Evolutionary conservation across 2,329 filamentous ascomycete species (phyloP), one percentile per base, ranked within the genome.

Genomic region (Chrysosporium queenslandicum): DNA sequence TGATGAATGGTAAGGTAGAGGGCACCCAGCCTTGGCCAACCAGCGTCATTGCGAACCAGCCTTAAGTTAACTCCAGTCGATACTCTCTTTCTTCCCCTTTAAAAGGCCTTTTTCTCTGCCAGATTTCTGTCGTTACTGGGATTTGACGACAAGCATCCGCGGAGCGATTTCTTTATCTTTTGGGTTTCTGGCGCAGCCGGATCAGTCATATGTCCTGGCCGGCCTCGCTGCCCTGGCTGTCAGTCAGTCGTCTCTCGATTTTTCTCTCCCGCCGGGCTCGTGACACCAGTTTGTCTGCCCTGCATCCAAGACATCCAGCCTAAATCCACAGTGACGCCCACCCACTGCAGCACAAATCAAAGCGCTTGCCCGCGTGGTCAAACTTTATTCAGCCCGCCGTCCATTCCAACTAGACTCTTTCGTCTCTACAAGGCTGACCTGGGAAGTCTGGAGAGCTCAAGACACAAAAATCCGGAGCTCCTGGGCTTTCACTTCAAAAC

Each of bases 351-450:
- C 37, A 36, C 48, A 37, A 51, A 51, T 51, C 27, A 51, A 34
- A 39, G 39, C 40, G 36, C 32, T 20, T 34, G 16, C 29, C n/a
- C 39, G 23, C 37, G 39, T 18, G 7, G 49, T 51, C 40, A 36
- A 51, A 45, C 49, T 23, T 51, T 36, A 51, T 34, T 45, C 49
- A 43, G 39, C 49, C 30, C 27, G 39, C 39, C 30, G 27, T 20
- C 20, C 18, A n/a, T 45, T 27, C 36, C n/a, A 16, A 25, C 23
- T n/a, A 41, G 37, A 16, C 37, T 12, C 39, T 50, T 43, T 45
- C 30, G 21, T 51, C 40, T 43, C 30, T 36, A 45, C 40, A 51
- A 51, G 49, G 49, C 49, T 45, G 40, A 37, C 47, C 46, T 46
- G 29, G 30, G 27, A 36, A 4, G 16, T 16, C 34, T 5, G 37